These are phyloP conservation scores for Leishmania arabica DNA, from an alignment of 208 protist genomes.

Conservation along the genomic window DNA sequence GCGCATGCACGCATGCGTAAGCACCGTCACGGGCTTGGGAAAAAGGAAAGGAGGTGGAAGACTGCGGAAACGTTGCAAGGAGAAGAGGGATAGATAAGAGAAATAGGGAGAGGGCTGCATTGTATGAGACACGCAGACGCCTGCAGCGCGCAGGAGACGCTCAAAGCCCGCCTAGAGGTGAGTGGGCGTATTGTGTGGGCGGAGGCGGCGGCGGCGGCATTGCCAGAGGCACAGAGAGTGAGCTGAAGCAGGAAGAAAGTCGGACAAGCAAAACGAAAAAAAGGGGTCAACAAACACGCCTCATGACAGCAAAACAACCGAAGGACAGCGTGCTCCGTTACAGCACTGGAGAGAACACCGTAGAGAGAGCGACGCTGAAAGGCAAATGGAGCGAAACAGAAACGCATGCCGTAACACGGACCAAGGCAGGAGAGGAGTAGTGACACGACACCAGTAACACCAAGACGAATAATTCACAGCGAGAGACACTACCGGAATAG, in stretches of 20 bases:
- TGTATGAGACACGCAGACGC: not conserved
- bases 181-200: not conserved
- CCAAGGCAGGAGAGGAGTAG: not conserved
- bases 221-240: not conserved
- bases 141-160: not conserved
- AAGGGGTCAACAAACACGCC: not conserved
- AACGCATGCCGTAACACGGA: not conserved
- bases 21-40: not conserved
- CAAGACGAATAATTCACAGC: not conserved
- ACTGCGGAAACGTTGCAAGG: not conserved
- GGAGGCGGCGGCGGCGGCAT: not conserved
- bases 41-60: not conserved
- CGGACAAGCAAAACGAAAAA: not conserved
- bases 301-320: not conserved
- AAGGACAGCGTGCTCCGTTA: not conserved
- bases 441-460: not conserved
- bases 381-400: not conserved
- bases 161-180: not conserved
- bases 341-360: not conserved
- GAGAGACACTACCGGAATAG: not conserved
- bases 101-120: not conserved
- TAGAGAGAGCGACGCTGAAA: not conserved
- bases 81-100: not conserved
- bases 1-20: not conserved
- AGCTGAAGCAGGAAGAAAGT: not conserved